Evolutionary conservation across 768 basidiomycete species (phyloP), one percentile per base, ranked within the genome.

Genomic region (Podaxis mareebaensis): DNA sequence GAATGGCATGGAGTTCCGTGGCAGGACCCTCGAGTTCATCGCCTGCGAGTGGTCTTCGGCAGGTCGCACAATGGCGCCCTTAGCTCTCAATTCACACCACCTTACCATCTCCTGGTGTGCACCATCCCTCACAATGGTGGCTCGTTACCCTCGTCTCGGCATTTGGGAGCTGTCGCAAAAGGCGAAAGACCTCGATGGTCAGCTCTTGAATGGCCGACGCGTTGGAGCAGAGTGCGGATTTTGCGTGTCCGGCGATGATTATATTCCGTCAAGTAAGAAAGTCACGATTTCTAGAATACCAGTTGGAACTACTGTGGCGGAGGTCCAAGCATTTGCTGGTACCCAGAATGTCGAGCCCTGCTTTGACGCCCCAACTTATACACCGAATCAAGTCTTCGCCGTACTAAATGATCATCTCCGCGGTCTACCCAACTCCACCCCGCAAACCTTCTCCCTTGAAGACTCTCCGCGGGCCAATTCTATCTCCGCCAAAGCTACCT

Each of bases 31-130:
- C 8, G 67, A 66, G 8, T 79, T 86, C 48, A 79, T 81, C 65
- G 72, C 81, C 42, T 72, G 74, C 49, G 70, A 78, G 39, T 79
- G 76, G 54, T 73, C 75, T 40, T 74, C 73, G 58, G 64, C 74
- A 12, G 76, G 77, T 40, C 60, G 60, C 30, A 75, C 77, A 7
- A 84, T 85, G 84, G 28, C 28, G 28, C 28, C 28, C 5, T 66
- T 73, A 1, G 64, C 64, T 3, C 72, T 72, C 3, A 74, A 76
- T 36, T 48, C 70, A 4, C 74, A 84, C 11, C 73, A 77, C 38
- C 67, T 88, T 56, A 79, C 78, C 0, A 76, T 88, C 51, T 79
- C 78, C 11, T 90, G 87, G 84, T 75, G 71, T 5, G 71, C 73
- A 0, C 85, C 86, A 2, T 82, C 80, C 17, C 67, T 69, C 4